A percentile compares a stretch with the other conserved stretches of the same genome.
These are phyloP conservation scores for Acacia confusa DNA, from an alignment of 306 rosid genomes.

Conservation along the genomic window DNA sequence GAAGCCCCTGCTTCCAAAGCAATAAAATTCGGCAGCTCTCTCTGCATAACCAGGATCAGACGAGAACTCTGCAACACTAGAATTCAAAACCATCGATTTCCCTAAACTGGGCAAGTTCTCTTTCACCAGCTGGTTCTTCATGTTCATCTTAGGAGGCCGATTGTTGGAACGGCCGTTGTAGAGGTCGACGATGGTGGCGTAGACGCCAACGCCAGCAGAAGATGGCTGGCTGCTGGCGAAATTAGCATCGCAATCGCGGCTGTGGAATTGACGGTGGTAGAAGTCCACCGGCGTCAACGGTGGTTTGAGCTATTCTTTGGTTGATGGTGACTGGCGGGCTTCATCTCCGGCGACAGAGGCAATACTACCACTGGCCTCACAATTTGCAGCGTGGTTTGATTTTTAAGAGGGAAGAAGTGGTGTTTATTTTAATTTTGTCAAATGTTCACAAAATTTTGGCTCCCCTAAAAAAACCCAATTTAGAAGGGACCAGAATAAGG, in stretches of 20 bases:
- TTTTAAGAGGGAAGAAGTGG: no score
- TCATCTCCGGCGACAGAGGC: conserved; percentile 39
- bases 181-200: conserved; percentile 46
- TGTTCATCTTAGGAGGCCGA: conserved; percentile 56
- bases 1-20: conserved; percentile 85
- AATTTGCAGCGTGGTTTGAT: no score
- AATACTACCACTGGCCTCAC: conserved; percentile 46
- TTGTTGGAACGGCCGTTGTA: conserved; percentile 66
- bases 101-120: conserved; percentile 37
- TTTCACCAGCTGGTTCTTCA: conserved; percentile 38
- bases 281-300: conserved; percentile 41
- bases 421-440: no score
- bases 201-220: conserved; percentile 49
- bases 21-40: conserved; percentile 84
- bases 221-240: conserved; percentile 83
- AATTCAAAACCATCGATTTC: conserved; percentile 51
- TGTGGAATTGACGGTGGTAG: conserved; percentile 29
- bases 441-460: no score
- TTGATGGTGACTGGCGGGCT: conserved; percentile 51
- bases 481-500: no score
- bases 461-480: no score
- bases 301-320: conserved; percentile 44
- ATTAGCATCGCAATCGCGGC: conserved; percentile 85
- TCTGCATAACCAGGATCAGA: conserved; percentile 88
- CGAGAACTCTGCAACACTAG: conserved; percentile 60